These are phyloP conservation scores for Cyathus striatus DNA, from an alignment of 768 basidiomycete species.

Conservation along the genomic window DNA sequence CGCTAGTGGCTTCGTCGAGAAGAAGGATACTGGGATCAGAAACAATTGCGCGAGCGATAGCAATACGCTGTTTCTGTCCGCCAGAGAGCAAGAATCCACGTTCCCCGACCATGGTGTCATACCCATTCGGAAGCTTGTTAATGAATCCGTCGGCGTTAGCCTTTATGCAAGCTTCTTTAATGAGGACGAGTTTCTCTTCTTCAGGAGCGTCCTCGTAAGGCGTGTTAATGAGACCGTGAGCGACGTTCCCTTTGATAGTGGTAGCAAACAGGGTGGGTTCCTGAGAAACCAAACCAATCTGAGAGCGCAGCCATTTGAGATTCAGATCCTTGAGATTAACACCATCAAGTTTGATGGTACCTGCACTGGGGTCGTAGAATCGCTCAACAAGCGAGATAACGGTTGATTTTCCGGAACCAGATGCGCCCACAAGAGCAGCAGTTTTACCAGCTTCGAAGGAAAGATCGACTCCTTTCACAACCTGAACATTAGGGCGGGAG, in stretches of 20 bases:
- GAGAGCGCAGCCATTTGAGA: slow-evolving; percentile 78
- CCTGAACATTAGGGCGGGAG: slow-evolving; percentile 72
- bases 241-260: slow-evolving; percentile 77
- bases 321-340: slow-evolving; percentile 70
- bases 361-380: slow-evolving; percentile 79
- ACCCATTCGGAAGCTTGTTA: slow-evolving; percentile 71
- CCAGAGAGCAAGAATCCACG: slow-evolving; percentile 82
- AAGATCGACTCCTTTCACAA: slow-evolving; percentile 66
- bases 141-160: slow-evolving; percentile 91
- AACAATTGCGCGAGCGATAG: slow-evolving; percentile 87
- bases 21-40: slow-evolving; percentile 83
- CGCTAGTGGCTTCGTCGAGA: slow-evolving; percentile 84
- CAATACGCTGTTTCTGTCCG: slow-evolving; percentile 86
- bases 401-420: slow-evolving; percentile 77
- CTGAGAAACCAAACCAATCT: slow-evolving; percentile 86
- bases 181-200: slow-evolving; percentile 71
- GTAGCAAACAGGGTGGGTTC: slow-evolving; percentile 86
- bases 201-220: slow-evolving; percentile 58
- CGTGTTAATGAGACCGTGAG: slow-evolving; percentile 80
- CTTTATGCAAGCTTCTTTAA: slow-evolving; percentile 84
- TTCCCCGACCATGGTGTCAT: slow-evolving; percentile 87
- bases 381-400: slow-evolving; percentile 77
- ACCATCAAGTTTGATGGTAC: slow-evolving; percentile 71
- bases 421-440: slow-evolving; percentile 73
- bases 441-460: slow-evolving; percentile 75